A percentile compares a stretch with the other conserved stretches of the same genome.
Evolutionary conservation across 2,329 filamentous ascomycete genomes (phyloP).

Genomic region (Claviceps cyperi): DNA sequence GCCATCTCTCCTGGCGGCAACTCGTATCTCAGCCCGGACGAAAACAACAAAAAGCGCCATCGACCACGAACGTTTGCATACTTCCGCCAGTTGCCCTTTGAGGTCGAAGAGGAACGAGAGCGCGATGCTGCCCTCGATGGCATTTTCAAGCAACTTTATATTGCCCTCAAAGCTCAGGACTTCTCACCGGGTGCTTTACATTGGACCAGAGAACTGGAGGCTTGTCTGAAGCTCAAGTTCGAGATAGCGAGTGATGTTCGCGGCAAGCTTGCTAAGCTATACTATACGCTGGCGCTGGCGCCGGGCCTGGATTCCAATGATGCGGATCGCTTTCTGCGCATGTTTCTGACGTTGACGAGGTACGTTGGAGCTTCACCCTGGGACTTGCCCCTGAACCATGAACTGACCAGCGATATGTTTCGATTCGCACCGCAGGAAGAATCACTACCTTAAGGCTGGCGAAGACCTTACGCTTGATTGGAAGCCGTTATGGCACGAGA

Average conservation of each 20-base stretch:
- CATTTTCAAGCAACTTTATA: constrained; percentile 87
- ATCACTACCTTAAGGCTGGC: constrained; percentile 83
- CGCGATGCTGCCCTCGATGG: constrained; percentile 68
- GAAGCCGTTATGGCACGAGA: constrained; percentile 81
- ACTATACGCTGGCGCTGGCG: constrained; percentile 84
- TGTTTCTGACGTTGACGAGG: constrained; percentile 95
- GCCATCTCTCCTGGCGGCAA: constrained; percentile 73
- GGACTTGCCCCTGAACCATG: not conserved
- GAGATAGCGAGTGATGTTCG: constrained; percentile 79
- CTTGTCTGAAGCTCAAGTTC: constrained; percentile 94
- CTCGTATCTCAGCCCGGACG: constrained; percentile 34
- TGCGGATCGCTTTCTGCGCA: constrained; percentile 84
- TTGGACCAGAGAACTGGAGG: constrained; percentile 91
- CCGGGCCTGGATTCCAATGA: constrained; percentile 73
- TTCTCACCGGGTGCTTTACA: constrained; percentile 88
- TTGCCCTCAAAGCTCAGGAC: constrained; percentile 81
- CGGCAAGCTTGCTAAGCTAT: constrained; percentile 73
- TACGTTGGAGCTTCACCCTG: constrained; percentile 27
- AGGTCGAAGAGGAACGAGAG: constrained; percentile 65
- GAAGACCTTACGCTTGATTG: constrained; percentile 88
- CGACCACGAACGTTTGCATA: constrained; percentile 89
- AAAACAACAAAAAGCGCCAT: constrained; percentile 48
- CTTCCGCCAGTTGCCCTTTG: constrained; percentile 77
- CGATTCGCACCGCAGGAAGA: constrained; percentile 45
- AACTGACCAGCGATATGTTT: not conserved